phyloP scores from a whole-genome alignment of 2,329 filamentous ascomycete species.

The Chaetomiaceae sp. region DNA sequence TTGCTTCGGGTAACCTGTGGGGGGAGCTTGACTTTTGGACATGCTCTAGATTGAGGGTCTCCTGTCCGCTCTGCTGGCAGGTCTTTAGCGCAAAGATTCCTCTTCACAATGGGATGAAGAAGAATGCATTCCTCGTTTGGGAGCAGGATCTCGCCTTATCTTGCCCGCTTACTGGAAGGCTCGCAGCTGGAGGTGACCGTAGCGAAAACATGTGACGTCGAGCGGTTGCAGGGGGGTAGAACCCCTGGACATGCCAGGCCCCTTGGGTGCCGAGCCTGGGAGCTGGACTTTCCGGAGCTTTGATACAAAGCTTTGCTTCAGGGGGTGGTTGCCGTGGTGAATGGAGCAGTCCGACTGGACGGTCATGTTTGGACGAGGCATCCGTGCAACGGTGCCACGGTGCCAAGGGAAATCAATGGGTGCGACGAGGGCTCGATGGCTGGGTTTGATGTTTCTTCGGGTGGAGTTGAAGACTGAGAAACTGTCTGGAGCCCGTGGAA shows the following conservation, averaged over 20 bases:
- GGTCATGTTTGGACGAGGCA: not conserved
- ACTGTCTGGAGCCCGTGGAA: not conserved
- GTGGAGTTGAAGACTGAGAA: not conserved
- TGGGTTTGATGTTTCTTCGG: slow-evolving; percentile 4
- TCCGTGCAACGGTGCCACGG: not conserved
- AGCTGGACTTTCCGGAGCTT: slow-evolving; percentile 10
- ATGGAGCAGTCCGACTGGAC: not conserved
- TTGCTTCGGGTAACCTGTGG: not conserved
- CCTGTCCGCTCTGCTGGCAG: not conserved
- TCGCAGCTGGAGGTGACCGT: not conserved
- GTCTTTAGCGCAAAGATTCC: too few species aligned
- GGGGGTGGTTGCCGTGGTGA: not conserved
- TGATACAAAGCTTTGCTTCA: slow-evolving; percentile 17
- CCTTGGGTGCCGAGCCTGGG: slow-evolving; percentile 1
- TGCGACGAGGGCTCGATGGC: not conserved
- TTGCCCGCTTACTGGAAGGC: not conserved
- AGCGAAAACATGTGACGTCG: not conserved
- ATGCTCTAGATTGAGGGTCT: not conserved
- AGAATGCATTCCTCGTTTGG: too few species aligned
- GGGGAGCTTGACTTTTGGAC: too few species aligned
- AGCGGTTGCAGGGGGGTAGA: not conserved
- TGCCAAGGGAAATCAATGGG: not conserved
- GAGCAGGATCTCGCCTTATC: not conserved
- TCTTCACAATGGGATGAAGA: not conserved
- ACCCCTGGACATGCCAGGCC: not conserved